Conservation (phyloP, 371 early-diverging fungal genomes). For the Phascolomyces articulosus region DNA sequence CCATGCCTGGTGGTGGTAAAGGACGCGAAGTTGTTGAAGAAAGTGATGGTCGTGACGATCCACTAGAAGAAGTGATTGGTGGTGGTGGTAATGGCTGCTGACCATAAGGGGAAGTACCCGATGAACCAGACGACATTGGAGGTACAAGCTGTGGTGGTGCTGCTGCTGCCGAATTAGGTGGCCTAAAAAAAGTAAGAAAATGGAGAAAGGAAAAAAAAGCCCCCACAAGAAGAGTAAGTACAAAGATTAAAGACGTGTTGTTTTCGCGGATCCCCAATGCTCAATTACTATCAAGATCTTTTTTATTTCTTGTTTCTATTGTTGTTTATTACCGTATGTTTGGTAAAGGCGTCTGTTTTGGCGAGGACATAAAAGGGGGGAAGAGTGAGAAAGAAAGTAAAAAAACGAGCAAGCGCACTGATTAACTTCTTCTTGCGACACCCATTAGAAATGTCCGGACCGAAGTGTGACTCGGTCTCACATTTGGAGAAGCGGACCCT, state of each 20-base stretch:
- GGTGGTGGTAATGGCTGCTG: conserved; percentile 16
- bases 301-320: no score
- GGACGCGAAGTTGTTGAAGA: conserved; percentile 9
- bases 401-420: not conserved
- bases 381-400: not conserved
- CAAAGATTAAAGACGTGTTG: no score
- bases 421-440: not conserved
- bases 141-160: conserved; percentile 13
- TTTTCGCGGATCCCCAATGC: no score
- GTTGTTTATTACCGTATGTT: conserved; percentile 14
- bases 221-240: no score
- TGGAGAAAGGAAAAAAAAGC: no score
- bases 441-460: not conserved
- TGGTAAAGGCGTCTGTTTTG: conserved; percentile 15
- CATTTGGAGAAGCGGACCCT: no score
- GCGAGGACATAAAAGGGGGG: conserved; percentile 13
- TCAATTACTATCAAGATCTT: not conserved
- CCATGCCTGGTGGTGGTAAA: conserved; percentile 8
- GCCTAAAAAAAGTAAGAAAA: conserved; percentile 9
- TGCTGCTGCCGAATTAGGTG: conserved; percentile 4
- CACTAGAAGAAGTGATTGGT: conserved; percentile 3
- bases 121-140: conserved; percentile 11
- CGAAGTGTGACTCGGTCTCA: not conserved
- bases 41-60: conserved; percentile 13
- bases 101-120: conserved; percentile 8